phyloP scores from a whole-genome alignment of 169 alveolate genomes.

The Plasmodium billcollinsi region DNA sequence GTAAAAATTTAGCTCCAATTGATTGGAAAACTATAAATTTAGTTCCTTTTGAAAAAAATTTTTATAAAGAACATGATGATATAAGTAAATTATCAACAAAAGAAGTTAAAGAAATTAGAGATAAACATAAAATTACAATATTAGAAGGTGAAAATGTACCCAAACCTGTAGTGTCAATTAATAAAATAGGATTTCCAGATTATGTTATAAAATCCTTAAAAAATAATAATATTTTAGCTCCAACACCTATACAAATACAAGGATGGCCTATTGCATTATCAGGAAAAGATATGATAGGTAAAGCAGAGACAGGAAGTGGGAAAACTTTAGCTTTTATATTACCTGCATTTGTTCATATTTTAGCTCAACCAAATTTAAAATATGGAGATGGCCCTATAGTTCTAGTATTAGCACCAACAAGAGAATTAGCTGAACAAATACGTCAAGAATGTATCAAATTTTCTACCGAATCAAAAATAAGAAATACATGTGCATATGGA shows the following conservation, averaged over 20 bases:
- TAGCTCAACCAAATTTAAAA: conserved; percentile 91
- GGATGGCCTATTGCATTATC: conserved; percentile 97
- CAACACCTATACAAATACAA: conserved; percentile 97
- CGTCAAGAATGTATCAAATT: conserved; percentile 93
- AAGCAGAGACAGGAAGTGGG: conserved; percentile 99
- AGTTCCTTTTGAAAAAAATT: conserved; percentile 94
- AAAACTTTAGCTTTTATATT: conserved; percentile 97
- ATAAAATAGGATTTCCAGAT: conserved; percentile 94
- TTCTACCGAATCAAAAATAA: conserved; percentile 90
- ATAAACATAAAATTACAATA: conserved; percentile 89
- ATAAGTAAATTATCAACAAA: conserved; percentile 86
- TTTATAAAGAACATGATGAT: conserved; percentile 93
- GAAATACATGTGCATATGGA: conserved; percentile 94
- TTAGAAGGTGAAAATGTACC: conserved; percentile 93
- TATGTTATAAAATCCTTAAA: conserved; percentile 91
- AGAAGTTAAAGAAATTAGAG: conserved; percentile 91
- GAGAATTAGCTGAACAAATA: conserved; percentile 98
- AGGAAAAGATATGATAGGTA: conserved; percentile 98
- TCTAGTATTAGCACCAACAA: conserved; percentile 98
- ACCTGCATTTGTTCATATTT: conserved; percentile 97
- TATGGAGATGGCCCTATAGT: conserved; percentile 98
- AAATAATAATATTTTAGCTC: conserved; percentile 91
- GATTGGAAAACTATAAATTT: conserved; percentile 90
- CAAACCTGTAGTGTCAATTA: conserved; percentile 93
- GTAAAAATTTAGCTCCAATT: conserved; percentile 84